phyloP scores from a whole-genome alignment of 2,329 filamentous ascomycete genomes.

The Stromatinia cepivora region DNA sequence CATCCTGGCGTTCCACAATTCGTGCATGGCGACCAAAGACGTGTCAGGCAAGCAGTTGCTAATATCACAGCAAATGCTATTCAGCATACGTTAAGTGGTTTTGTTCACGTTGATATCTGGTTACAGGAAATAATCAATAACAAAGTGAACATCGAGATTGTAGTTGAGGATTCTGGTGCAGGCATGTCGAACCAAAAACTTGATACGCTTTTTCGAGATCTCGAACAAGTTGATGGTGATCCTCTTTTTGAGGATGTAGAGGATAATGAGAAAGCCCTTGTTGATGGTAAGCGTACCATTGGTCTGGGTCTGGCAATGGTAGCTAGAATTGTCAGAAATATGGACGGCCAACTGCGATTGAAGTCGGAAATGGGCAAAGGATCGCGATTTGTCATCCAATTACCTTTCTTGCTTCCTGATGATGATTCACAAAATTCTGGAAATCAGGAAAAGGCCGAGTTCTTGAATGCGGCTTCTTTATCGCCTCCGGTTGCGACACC shows the following conservation, averaged over 20 bases:
- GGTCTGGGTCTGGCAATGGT: conserved; percentile 86
- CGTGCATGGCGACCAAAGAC: conserved; percentile 77
- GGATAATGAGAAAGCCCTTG: conserved; percentile 24
- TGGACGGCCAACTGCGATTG: conserved; percentile 82
- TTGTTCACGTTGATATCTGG: conserved; percentile 69
- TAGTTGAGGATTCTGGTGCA: conserved; percentile 71
- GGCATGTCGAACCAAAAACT: conserved; percentile 65
- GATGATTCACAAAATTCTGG: conserved; percentile 35
- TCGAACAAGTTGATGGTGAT: conserved; percentile 58
- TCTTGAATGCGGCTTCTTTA: not conserved
- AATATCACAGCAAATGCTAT: conserved; percentile 86
- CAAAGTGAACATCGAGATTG: conserved; percentile 69
- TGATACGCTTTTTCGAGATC: conserved; percentile 57
- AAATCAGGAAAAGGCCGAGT: not conserved
- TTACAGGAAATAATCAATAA: conserved; percentile 54
- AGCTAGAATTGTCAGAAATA: conserved; percentile 82
- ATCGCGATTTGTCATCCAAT: conserved; percentile 76
- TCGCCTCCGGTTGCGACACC: conserved; percentile 23
- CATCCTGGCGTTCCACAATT: conserved; percentile 67
- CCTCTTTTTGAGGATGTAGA: conserved; percentile 37
- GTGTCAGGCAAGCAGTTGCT: conserved; percentile 77
- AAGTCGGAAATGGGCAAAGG: conserved; percentile 83
- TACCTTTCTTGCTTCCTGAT: conserved; percentile 68
- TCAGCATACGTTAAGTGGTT: conserved; percentile 69
- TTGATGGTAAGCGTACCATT: conserved; percentile 53